phyloP scores from a whole-genome alignment of 371 early-diverging fungal species.

The Parasitella parasitica region DNA sequence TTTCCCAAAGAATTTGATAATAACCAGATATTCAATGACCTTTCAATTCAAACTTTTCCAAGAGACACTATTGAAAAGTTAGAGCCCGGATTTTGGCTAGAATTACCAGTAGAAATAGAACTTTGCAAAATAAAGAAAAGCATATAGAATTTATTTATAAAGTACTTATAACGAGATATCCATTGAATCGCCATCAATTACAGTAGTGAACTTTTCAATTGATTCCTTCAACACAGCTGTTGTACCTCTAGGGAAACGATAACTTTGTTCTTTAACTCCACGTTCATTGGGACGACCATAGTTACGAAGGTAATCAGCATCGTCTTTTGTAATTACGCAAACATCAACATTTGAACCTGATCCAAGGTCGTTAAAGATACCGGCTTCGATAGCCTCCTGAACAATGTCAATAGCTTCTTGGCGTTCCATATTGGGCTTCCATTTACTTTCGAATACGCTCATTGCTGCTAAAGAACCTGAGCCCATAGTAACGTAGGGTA shows the following conservation, averaged over 20 bases:
- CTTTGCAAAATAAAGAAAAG: not conserved
- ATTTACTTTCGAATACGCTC: constrained; percentile 93
- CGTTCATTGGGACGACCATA: constrained; percentile 90
- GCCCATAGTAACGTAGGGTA: constrained; percentile 98
- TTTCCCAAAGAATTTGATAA: constrained; percentile 61
- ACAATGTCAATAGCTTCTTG: constrained; percentile 95
- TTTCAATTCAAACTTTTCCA: constrained; percentile 44
- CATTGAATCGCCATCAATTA: constrained; percentile 53
- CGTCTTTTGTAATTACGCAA: constrained; percentile 83
- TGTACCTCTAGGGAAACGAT: constrained; percentile 53
- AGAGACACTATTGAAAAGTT: constrained; percentile 2
- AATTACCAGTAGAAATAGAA: not conserved
- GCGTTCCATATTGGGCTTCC: constrained; percentile 85
- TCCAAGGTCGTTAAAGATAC: constrained; percentile 99
- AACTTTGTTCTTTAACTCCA: constrained; percentile 81
- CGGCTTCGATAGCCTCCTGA: constrained; percentile 95
- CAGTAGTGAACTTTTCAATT: constrained; percentile 37
- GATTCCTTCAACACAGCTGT: constrained; percentile 51
- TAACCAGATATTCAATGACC: constrained; percentile 57
- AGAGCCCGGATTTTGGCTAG: constrained; percentile 9
- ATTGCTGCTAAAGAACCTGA: constrained; percentile 98
- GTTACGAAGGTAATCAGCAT: constrained; percentile 84
- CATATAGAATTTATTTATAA: not conserved
- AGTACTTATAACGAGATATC: constrained; percentile 47
- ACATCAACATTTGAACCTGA: constrained; percentile 99